A percentile compares a stretch with the other conserved stretches of the same genome.
phyloP scores from a whole-genome alignment of 2,329 filamentous ascomycete species.

The Epichloe aotearoae region DNA sequence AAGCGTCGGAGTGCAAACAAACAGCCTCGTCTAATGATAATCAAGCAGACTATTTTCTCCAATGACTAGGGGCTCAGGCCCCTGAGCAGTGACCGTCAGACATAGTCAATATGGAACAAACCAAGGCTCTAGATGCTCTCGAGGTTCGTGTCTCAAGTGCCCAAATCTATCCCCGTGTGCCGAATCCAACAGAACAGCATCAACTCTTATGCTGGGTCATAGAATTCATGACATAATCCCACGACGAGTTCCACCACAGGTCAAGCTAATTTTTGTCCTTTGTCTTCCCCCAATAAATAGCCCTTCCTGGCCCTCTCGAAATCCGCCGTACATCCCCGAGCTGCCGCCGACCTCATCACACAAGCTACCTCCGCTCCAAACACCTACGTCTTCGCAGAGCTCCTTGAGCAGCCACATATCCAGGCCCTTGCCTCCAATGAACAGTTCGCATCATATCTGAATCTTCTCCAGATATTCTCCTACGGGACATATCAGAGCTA shows the following conservation, averaged over 20 bases:
- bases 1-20: not conserved
- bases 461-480: slow-evolving; percentile 75
- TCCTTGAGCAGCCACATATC: slow-evolving; percentile 70
- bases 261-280: not conserved
- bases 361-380: slow-evolving; percentile 82
- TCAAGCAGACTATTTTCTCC: not conserved
- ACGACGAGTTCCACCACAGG: not conserved
- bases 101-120: slow-evolving; percentile 55
- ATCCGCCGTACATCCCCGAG: slow-evolving; percentile 69
- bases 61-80: slow-evolving; percentile 1
- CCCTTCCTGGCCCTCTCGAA: slow-evolving; percentile 87
- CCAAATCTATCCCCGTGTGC: not conserved
- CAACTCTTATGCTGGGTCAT: not conserved
- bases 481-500: slow-evolving; percentile 83
- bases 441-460: slow-evolving; percentile 52
- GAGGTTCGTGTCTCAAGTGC: slow-evolving; percentile 30
- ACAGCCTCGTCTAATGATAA: not conserved
- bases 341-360: slow-evolving; percentile 71
- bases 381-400: slow-evolving; percentile 87
- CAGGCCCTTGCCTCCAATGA: slow-evolving; percentile 50
- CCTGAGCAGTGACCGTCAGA: slow-evolving; percentile 3
- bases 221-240: not conserved
- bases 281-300: slow-evolving; percentile 30
- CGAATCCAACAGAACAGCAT: not conserved
- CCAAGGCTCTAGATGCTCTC: slow-evolving; percentile 49